These are phyloP conservation scores for Boletellus ananas DNA, from an alignment of 768 basidiomycete species.

Conservation along the genomic window DNA sequence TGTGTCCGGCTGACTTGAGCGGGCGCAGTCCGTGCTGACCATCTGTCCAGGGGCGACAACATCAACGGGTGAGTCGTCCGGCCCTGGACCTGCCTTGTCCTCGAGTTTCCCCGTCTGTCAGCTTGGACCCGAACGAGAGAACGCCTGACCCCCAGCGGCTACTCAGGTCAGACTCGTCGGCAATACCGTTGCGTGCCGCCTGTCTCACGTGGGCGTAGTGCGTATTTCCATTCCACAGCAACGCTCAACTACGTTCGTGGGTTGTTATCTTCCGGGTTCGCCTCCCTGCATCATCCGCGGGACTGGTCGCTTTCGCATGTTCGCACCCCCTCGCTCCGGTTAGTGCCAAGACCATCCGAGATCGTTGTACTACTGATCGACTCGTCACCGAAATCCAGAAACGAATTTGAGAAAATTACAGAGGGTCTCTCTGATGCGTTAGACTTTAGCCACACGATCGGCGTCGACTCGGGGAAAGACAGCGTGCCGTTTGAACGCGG, in stretches of 20 bases:
- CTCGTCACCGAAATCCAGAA: constrained; percentile 35
- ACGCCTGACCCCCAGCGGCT: constrained; percentile 88
- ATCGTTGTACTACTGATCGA: constrained; percentile 13
- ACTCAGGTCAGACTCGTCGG: constrained; percentile 47
- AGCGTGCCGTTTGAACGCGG: constrained; percentile 61
- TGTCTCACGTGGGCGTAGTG: constrained; percentile 42
- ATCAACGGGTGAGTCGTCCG: constrained; percentile 70
- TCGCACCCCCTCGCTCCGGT: constrained; percentile 74
- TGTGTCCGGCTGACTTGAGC: constrained; percentile 30
- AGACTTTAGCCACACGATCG: constrained; percentile 90
- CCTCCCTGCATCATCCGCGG: constrained; percentile 84
- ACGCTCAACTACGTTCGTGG: constrained; percentile 92
- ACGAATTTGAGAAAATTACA: constrained; percentile 83
- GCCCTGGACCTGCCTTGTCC: not conserved
- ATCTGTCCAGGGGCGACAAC: constrained; percentile 76
- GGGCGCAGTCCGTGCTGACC: not conserved
- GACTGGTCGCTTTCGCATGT: constrained; percentile 94
- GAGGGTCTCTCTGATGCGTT: constrained; percentile 85
- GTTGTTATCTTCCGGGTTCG: constrained; percentile 89
- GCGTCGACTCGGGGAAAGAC: constrained; percentile 52
- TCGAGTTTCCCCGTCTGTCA: constrained; percentile 1
- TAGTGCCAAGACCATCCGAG: constrained; percentile 15
- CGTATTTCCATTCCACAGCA: constrained; percentile 93
- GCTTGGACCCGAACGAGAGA: constrained; percentile 71
- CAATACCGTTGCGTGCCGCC: not conserved